Percentiles rank a stretch among this genome's conserved stretches.
Evolutionary conservation across 2,329 filamentous ascomycete species (phyloP).

Genomic region (Neophaeococcomyces mojaviensis): DNA sequence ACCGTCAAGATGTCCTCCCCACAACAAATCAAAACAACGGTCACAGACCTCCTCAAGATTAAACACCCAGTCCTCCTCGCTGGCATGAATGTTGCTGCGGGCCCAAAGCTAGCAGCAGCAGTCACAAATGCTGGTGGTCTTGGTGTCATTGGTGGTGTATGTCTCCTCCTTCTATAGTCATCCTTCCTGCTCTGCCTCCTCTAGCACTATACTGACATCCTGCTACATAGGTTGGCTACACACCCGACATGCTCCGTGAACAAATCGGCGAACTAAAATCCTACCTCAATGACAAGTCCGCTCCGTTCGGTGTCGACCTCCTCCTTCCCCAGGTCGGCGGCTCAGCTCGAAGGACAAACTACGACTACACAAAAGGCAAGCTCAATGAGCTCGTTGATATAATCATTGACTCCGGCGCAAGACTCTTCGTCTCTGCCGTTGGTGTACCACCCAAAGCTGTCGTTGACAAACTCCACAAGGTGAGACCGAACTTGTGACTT

Average conservation of each 20-base stretch:
- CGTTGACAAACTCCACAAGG: constrained; percentile 81
- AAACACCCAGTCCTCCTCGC: constrained; percentile 92
- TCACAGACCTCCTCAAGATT: constrained; percentile 96
- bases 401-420: constrained; percentile 84
- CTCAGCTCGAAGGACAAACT: constrained; percentile 93
- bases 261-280: constrained; percentile 92
- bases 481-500: constrained; percentile 41
- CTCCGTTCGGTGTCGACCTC: constrained; percentile 90
- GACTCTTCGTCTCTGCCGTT: constrained; percentile 93
- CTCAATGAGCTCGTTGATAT: constrained; percentile 83
- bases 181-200: not conserved
- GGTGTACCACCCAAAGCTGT: constrained; percentile 83
- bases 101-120: constrained; percentile 89
- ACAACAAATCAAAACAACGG: constrained; percentile 84
- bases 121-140: constrained; percentile 95
- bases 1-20: constrained; percentile 23
- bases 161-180: constrained; percentile 4
- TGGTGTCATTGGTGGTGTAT: constrained; percentile 82
- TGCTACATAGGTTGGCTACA: constrained; percentile 57
- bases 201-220: not conserved
- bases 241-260: constrained; percentile 91
- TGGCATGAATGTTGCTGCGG: constrained; percentile 98
- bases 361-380: constrained; percentile 99
- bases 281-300: constrained; percentile 80
- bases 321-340: constrained; percentile 91